A percentile compares a stretch with the other conserved stretches of the same genome.
These are phyloP conservation scores for Diaporthe australafricana DNA, from an alignment of 2,329 filamentous ascomycete genomes.

Conservation along the genomic window DNA sequence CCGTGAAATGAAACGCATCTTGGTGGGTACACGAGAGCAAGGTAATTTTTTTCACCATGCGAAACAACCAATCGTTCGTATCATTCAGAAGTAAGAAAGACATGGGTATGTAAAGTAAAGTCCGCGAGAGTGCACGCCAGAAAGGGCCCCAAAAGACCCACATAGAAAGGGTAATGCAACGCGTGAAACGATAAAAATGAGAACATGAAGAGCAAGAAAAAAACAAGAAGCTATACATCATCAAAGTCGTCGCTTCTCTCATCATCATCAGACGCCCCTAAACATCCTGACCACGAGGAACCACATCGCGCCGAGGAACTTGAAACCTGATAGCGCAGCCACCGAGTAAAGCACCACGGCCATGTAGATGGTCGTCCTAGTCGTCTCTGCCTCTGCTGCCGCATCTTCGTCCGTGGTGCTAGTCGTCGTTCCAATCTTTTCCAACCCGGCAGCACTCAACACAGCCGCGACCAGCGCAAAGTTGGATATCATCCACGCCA, in stretches of 20 bases:
- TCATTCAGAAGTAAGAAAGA: slow-evolving; percentile 15
- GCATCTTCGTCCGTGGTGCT: slow-evolving; percentile 46
- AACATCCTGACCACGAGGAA: slow-evolving; percentile 93
- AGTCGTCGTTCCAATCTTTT: slow-evolving; percentile 62
- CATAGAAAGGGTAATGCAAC: not conserved
- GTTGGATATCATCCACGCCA: slow-evolving; percentile 97
- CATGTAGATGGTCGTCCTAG: slow-evolving; percentile 84
- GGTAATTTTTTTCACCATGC: not conserved
- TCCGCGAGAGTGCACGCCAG: slow-evolving; percentile 7
- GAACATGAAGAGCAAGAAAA: slow-evolving; percentile 18
- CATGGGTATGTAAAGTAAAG: slow-evolving; percentile 30
- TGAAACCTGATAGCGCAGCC: slow-evolving; percentile 83
- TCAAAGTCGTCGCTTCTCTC: slow-evolving; percentile 24
- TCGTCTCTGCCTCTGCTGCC: slow-evolving; percentile 51
- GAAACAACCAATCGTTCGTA: slow-evolving; percentile 19
- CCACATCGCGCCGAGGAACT: slow-evolving; percentile 90
- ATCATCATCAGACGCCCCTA: slow-evolving; percentile 67
- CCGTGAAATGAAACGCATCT: not conserved
- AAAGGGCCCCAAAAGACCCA: slow-evolving; percentile 8
- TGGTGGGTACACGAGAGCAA: not conserved
- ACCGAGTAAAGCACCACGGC: slow-evolving; percentile 90
- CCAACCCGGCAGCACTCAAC: slow-evolving; percentile 84
- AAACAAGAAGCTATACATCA: slow-evolving; percentile 21
- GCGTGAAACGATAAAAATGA: not conserved
- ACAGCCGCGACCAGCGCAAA: slow-evolving; percentile 89